phyloP scores from a whole-genome alignment of 164 flowering plant genomes.

The Tetrastigma voinierianum region DNA sequence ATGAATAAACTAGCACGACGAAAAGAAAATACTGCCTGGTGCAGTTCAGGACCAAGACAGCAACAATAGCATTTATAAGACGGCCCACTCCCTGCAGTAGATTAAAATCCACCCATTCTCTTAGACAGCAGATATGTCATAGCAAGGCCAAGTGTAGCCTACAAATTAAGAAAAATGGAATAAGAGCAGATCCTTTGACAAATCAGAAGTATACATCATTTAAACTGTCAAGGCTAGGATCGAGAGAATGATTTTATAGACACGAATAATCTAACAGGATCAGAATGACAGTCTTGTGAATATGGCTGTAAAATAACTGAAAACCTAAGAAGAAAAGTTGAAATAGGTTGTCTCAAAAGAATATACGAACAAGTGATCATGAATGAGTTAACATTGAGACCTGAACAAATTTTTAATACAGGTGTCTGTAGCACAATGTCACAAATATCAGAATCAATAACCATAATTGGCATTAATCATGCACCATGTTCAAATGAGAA shows the following conservation, averaged over 20 bases:
- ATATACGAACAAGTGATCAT: background rate
- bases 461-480: no score
- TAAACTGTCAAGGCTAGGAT: background rate
- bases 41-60: conserved; percentile 98
- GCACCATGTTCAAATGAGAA: no score
- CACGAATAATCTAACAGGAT: no score
- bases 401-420: background rate
- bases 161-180: conserved; percentile 6
- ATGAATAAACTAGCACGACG: conserved; percentile 77
- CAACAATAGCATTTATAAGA: conserved; percentile 95
- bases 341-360: background rate
- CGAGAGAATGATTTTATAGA: no score
- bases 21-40: conserved; percentile 95
- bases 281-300: background rate
- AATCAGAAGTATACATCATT: background rate
- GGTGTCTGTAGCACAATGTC: no score
- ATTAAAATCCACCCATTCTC: conserved; percentile 86
- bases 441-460: no score
- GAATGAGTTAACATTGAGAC: background rate
- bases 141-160: conserved; percentile 91
- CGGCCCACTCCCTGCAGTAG: conserved; percentile 93
- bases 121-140: conserved; percentile 80
- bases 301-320: background rate
- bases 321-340: background rate
- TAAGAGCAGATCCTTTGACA: background rate